These are phyloP conservation scores for Talaromyces wortmannii DNA, from an alignment of 495 filamentous ascomycete species.

Conservation along the genomic window DNA sequence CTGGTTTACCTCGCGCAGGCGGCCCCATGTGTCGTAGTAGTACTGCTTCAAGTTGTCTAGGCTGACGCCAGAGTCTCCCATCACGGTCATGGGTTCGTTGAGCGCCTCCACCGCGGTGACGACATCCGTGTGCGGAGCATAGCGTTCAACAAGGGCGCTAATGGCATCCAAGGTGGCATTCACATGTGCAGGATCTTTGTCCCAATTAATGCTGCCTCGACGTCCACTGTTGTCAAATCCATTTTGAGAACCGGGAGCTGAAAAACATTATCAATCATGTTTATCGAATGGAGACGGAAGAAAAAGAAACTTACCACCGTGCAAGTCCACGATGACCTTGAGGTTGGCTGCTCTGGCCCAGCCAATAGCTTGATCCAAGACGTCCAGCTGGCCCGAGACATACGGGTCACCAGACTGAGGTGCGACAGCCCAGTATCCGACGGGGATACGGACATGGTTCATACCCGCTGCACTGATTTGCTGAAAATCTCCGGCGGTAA, in stretches of 20 bases:
- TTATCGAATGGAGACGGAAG: neutral
- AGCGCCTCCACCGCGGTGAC: slow-evolving; percentile 65
- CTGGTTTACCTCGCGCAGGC: slow-evolving; percentile 39
- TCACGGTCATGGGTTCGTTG: slow-evolving; percentile 57
- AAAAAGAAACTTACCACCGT: slow-evolving; percentile 47
- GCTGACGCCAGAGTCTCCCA: slow-evolving; percentile 43
- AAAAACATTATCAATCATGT: slow-evolving; percentile 7
- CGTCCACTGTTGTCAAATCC: slow-evolving; percentile 73
- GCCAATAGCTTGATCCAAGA: slow-evolving; percentile 56
- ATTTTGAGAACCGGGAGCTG: slow-evolving; percentile 72
- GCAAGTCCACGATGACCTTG: slow-evolving; percentile 65
- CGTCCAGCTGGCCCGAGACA: slow-evolving; percentile 63
- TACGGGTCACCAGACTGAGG: slow-evolving; percentile 59
- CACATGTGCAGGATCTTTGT: slow-evolving; percentile 46
- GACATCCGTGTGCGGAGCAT: slow-evolving; percentile 53
- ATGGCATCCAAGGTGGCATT: slow-evolving; percentile 51
- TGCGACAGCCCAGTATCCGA: slow-evolving; percentile 70
- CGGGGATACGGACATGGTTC: slow-evolving; percentile 72
- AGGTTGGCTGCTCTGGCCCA: slow-evolving; percentile 61
- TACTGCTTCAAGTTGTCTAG: slow-evolving; percentile 49
- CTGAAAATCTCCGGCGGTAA: slow-evolving; percentile 60
- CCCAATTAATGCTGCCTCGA: slow-evolving; percentile 60
- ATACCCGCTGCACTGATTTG: slow-evolving; percentile 58
- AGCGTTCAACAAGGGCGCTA: slow-evolving; percentile 49
- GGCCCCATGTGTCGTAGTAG: slow-evolving; percentile 56